Evolutionary conservation across 306 rosid species (phyloP), one percentile per base, ranked within the genome.

Genomic region (Vigna angularis): DNA sequence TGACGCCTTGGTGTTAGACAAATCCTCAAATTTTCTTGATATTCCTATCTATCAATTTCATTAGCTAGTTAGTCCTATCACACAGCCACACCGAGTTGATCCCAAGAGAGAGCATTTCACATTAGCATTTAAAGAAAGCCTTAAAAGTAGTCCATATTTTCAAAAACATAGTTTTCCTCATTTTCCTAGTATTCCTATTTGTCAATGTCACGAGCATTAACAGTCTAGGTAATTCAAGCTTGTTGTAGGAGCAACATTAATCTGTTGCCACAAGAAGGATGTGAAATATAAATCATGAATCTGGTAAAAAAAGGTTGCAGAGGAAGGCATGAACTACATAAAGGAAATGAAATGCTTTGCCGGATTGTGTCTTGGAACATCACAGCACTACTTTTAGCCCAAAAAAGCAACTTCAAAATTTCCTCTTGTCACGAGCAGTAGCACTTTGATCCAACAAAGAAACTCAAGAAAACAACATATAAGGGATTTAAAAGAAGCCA

Each of bases 51-150:
- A 44, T 8, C 22, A 30, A 53, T 17, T 38, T 75, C 72, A 59
- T 75, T 49, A 81, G 59, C 66, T 47, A 30, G 66, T 51, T 38
- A 49, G 20, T 59, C 81, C 67, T 36, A n/a, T 58, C 52, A 74
- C 42, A 53, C 62, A 32, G 75, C 38, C 59, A 16, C 32, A 26
- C 40, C 36, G 16, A 24, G 38, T 32, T 66, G 36, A 66, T 56
- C 36, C 45, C 56, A 34, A 26, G 61, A 55, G 11, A 40, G 44
- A 36, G 36, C 30, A 36, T 16, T 34, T 67, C 56, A 40, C 26
- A 15, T 57, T n/a, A 67, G 22, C 57, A 45, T 74, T 28, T 24
- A 57, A 52, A 67, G 48, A 74, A 67, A 59, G 17, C 53, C n/a
- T 36, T 9, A 22, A 70, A 66, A 65, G 30, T 18, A 17, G 24